Evolutionary conservation across 176 grass and related monocot species (phyloP), one percentile per base, ranked within the genome.

Genomic region (Leersia perrieri): DNA sequence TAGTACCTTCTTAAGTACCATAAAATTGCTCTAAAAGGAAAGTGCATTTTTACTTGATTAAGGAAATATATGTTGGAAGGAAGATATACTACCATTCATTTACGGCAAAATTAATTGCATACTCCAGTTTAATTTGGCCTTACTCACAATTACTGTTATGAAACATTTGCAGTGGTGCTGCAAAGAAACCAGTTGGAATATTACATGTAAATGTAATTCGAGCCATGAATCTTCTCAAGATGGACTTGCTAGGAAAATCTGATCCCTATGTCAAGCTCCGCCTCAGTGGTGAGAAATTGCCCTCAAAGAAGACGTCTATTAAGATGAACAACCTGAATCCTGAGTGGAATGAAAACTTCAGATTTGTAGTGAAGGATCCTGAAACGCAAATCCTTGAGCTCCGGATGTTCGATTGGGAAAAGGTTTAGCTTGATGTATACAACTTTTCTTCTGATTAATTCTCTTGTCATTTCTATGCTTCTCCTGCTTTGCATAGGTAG

Each of bases 341-440:
- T 85, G 88, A 98, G 88, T 98, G 95, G 95, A 93, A 98, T 65
- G 95, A 98, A 81, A 63, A 89, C n/a, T 95, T 98, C 84, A 98
- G 84, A 51, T 91, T 98, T 40, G 72, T 89, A n/a, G 95, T 98
- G 78, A 98, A 98, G 82, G 92, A 98, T 84, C 95, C 95, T 15
- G 66, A 81, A 22, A 95, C 92, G 2, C 95, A 98, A 89, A 90
- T 93, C 81, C 95, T 98, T 84, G 90, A 98, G 81, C 92, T 98
- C 23, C 95, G 91, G 22, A 77, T 91, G 74, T 98, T 92, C 55
- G 95, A 98, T 26, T 98, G 95, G 95, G 95, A 98, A 98, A 98
- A 98, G 95, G 95, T 98, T 86, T 89, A 86, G 53, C 13, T 64
- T 84, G 30, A 18, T 73, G 61, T 55, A 87, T 39, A 72, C 63